Evolutionary conservation across 1,284 basidiomycete genomes (phyloP).

Genomic region (Tranzscheliella williamsii): DNA sequence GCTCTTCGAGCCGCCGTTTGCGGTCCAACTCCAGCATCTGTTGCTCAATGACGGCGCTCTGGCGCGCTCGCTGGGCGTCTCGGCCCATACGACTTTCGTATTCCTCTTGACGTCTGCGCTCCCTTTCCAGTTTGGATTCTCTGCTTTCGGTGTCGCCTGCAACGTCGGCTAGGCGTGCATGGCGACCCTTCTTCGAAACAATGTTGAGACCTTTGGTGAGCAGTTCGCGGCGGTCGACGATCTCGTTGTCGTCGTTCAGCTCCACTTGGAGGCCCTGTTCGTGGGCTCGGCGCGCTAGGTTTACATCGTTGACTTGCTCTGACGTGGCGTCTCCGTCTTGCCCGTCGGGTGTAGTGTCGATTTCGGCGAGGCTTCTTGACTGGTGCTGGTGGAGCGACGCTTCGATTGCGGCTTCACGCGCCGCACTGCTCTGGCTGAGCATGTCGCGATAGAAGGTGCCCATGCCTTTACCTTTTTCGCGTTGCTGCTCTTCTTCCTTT

Average conservation of each 20-base stretch:
- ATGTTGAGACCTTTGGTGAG: slow-evolving; percentile 90
- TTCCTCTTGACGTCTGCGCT: slow-evolving; percentile 21
- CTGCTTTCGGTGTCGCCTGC: background rate
- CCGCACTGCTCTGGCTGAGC: slow-evolving; percentile 46
- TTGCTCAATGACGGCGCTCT: slow-evolving; percentile 42
- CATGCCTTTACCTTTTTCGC: slow-evolving; percentile 79
- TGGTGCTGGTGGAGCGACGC: slow-evolving; percentile 8
- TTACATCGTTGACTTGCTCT: slow-evolving; percentile 65
- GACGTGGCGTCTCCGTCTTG: slow-evolving; percentile 35
- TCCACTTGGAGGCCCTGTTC: slow-evolving; percentile 83
- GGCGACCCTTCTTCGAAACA: slow-evolving; percentile 40
- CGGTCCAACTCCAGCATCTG: slow-evolving; percentile 48
- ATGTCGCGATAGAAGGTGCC: slow-evolving; percentile 54
- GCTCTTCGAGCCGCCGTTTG: slow-evolving; percentile 22
- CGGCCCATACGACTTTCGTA: slow-evolving; percentile 35
- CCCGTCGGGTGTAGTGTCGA: slow-evolving; percentile 65
- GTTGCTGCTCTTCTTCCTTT: slow-evolving; percentile 78
- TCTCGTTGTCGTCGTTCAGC: slow-evolving; percentile 94
- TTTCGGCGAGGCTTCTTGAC: slow-evolving; percentile 68
- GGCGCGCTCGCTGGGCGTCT: slow-evolving; percentile 34
- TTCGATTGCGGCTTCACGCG: slow-evolving; percentile 50
- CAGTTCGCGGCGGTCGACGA: slow-evolving; percentile 92
- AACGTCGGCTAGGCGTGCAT: background rate
- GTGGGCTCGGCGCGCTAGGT: slow-evolving; percentile 70
- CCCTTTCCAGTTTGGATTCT: slow-evolving; percentile 11